Conservation (phyloP, 2,329 filamentous ascomycete species). For the Emergomyces orientalis region DNA sequence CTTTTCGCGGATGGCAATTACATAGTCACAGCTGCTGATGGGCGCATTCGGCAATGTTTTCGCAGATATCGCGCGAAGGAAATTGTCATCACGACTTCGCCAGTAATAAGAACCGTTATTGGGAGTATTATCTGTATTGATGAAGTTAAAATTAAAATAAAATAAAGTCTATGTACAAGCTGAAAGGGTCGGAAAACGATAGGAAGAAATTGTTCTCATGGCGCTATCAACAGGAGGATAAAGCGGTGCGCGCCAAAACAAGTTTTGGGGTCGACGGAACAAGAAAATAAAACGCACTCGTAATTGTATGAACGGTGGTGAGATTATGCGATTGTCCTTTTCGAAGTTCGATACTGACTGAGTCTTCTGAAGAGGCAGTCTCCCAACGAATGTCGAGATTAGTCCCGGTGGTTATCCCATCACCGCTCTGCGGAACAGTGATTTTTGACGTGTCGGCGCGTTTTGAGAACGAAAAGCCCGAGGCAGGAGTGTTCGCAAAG, state of each 20-base stretch:
- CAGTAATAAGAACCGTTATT: constrained; percentile 15
- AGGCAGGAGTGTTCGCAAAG: background rate
- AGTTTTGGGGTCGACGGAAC: background rate
- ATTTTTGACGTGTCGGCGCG: constrained; percentile 11
- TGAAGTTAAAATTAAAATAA: background rate
- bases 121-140: constrained; percentile 6
- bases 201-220: background rate
- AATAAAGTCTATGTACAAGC: background rate
- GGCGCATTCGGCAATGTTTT: constrained; percentile 10
- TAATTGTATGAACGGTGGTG: constrained; percentile 12
- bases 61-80: constrained; percentile 7
- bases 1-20: constrained; percentile 8
- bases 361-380: constrained; percentile 1
- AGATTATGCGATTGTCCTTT: constrained; percentile 11
- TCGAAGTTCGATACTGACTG: constrained; percentile 11
- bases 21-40: constrained; percentile 14
- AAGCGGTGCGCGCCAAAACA: background rate
- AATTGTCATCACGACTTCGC: constrained; percentile 14
- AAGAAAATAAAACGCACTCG: constrained; percentile 9
- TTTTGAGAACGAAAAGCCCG: constrained; percentile 7
- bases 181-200: background rate
- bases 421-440: constrained; percentile 4
- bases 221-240: background rate
- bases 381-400: constrained; percentile 14
- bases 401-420: constrained; percentile 12